These are phyloP conservation scores for Ophioceras dolichostomum DNA, from an alignment of 2,329 filamentous ascomycete species.

Conservation along the genomic window DNA sequence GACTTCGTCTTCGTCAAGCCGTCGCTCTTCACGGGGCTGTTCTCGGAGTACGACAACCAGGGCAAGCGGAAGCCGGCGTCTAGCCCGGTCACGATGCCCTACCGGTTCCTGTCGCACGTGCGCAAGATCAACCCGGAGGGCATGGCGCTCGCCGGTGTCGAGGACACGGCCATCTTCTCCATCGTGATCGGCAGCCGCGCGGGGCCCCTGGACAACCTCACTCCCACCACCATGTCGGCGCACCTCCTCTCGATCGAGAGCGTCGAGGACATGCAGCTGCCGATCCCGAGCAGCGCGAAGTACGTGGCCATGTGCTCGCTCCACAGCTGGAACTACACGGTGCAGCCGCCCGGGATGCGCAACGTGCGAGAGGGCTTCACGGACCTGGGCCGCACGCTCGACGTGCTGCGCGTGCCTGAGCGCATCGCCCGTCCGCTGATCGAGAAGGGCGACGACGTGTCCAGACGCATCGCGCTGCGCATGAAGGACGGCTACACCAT, in stretches of 20 bases:
- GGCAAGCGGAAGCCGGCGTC: conserved; percentile 1
- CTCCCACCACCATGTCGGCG: conserved; percentile 15
- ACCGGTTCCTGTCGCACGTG: conserved; percentile 24
- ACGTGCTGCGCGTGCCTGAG: conserved; percentile 7
- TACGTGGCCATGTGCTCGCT: conserved; percentile 22
- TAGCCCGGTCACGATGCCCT: conserved; percentile 10
- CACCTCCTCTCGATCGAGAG: conserved; percentile 26
- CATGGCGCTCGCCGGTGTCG: conserved; percentile 21
- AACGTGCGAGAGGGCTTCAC: conserved; percentile 20
- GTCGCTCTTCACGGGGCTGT: conserved; percentile 14
- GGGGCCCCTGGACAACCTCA: conserved; percentile 15
- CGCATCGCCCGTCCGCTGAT: background rate
- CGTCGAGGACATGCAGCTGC: conserved; percentile 15
- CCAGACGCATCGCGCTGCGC: conserved; percentile 3
- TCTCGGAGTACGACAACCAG: conserved; percentile 7
- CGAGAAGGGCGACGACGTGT: background rate
- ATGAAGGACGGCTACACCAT: conserved; percentile 27
- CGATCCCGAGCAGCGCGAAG: conserved; percentile 5
- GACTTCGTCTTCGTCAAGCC: conserved; percentile 18
- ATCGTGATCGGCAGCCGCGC: conserved; percentile 21
- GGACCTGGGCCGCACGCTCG: conserved; percentile 11
- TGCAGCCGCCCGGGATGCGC: conserved; percentile 17
- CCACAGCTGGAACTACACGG: conserved; percentile 26
- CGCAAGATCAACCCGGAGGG: conserved; percentile 24
- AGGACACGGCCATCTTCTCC: conserved; percentile 19